Evolutionary conservation across 495 filamentous ascomycete genomes (phyloP).

Genomic region (Lentithecium fluviatile): DNA sequence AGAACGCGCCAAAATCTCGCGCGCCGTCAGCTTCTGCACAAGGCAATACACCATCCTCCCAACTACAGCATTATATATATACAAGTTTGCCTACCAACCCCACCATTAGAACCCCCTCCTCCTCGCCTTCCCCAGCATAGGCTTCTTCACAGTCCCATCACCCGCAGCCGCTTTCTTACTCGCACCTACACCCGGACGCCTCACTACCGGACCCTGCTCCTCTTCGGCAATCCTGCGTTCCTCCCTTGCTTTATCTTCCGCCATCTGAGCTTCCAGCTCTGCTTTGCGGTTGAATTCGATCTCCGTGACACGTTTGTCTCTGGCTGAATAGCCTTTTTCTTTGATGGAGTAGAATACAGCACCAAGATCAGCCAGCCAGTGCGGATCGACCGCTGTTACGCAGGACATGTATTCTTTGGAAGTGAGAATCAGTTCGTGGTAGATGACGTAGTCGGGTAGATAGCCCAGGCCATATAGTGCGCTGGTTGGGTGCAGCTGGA

Average conservation of each 20-base stretch:
- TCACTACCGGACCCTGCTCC: slow-evolving; percentile 37
- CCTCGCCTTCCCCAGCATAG: slow-evolving; percentile 37
- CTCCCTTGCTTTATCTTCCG: slow-evolving; percentile 71
- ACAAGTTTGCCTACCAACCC: neutral
- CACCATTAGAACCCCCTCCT: slow-evolving; percentile 39
- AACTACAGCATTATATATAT: no score
- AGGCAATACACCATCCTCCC: no score
- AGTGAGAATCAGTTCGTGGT: slow-evolving; percentile 96
- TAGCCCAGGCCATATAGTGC: slow-evolving; percentile 90
- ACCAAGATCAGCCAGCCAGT: slow-evolving; percentile 96
- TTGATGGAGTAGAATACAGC: slow-evolving; percentile 99
- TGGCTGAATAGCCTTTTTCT: slow-evolving; percentile 92
- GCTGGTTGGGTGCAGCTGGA: slow-evolving; percentile 90
- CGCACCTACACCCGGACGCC: slow-evolving; percentile 18
- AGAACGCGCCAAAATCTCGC: no score
- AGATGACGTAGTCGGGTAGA: slow-evolving; percentile 94
- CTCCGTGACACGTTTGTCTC: slow-evolving; percentile 86
- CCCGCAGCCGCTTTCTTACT: slow-evolving; percentile 36
- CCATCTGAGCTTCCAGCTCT: slow-evolving; percentile 95
- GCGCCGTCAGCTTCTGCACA: no score
- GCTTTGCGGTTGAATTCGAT: slow-evolving; percentile 92
- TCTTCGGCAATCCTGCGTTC: slow-evolving; percentile 53
- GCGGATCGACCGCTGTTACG: slow-evolving; percentile 93
- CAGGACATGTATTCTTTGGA: slow-evolving; percentile 98
- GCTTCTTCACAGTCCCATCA: slow-evolving; percentile 42